Percentiles rank a stretch among this genome's conserved stretches.
phyloP scores from a whole-genome alignment of 2,329 filamentous ascomycete genomes.

The Epichloe uncinata region DNA sequence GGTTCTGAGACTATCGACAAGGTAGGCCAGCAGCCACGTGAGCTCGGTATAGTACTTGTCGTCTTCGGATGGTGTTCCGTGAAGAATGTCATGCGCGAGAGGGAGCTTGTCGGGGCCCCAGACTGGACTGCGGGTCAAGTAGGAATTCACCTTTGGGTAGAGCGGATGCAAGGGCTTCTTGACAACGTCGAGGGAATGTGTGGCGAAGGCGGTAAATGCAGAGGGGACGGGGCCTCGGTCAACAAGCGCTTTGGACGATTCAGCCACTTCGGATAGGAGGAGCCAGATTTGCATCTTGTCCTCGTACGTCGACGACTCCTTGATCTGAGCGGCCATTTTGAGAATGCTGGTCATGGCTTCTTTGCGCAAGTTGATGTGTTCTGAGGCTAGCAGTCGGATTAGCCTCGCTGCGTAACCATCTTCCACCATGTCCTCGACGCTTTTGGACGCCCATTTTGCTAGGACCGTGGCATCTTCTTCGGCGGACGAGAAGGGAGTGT shows the following conservation, averaged over 20 bases:
- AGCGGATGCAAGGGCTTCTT: constrained; percentile 66
- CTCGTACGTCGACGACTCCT: constrained; percentile 51
- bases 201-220: constrained; percentile 62
- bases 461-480: constrained; percentile 43
- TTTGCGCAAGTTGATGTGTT: constrained; percentile 60
- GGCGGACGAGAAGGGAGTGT: constrained; percentile 30
- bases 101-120: constrained; percentile 69
- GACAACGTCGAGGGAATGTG: constrained; percentile 55
- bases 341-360: constrained; percentile 61
- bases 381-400: constrained; percentile 62
- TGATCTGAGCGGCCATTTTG: constrained; percentile 49
- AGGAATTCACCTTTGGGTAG: constrained; percentile 77
- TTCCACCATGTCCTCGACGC: constrained; percentile 65
- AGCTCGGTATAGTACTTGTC: constrained; percentile 61
- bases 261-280: constrained; percentile 64
- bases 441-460: constrained; percentile 59
- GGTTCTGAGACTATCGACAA: constrained; percentile 53
- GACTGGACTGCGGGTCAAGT: constrained; percentile 61
- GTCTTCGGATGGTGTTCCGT: constrained; percentile 56
- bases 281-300: constrained; percentile 71
- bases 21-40: constrained; percentile 59
- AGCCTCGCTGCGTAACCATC: constrained; percentile 60
- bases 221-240: constrained; percentile 51
- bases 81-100: constrained; percentile 49
- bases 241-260: constrained; percentile 50